Evolutionary conservation across 2,329 filamentous ascomycete species (phyloP), one percentile per base, ranked within the genome.

Genomic region (Emergomyces orientalis): DNA sequence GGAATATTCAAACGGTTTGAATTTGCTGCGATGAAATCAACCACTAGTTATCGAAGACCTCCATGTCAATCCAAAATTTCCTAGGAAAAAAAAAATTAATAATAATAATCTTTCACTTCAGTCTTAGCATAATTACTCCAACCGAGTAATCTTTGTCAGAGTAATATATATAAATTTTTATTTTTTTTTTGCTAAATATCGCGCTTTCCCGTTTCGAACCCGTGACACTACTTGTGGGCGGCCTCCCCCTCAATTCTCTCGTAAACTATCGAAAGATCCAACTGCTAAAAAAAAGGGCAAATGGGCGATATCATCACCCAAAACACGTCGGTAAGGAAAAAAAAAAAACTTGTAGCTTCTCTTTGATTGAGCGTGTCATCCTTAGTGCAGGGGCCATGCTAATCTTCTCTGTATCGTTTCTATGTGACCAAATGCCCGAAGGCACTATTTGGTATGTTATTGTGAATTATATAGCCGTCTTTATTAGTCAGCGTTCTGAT

Each of bases 281-380:
- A 3, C 7, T 3, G 32, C 32, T 17, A 6, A 54, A 54, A 54
- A 54, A 17, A 7, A 54, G 6, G 2, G 1, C 47, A 34, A 54
- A 11, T n/a, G 1, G 7, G 13, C 27, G 4, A 11, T 30, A 54
- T 32, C 27, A 34, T 34, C 51, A 32, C 14, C 14, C 49, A 52
- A 17, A 1, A 54, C 30, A 30, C 6, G 17, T 39, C 57, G 27
- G 57, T 30, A 63, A 59, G 56, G 62, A 63, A 56, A 56, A 63
- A 63, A 70, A 84, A 86, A 87, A 86, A 84, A 85, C 79, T 81
- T 80, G 81, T 82, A 84, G 85, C 82, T 84, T 87, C 86, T 88
- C 86, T 88, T 88, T 88, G 85, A 85, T 86, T 85, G 82, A 88
- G 86, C 86, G 87, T 91, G 88, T 92, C 89, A 93, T 92, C 89